Evolutionary conservation across 805 yeast genomes (phyloP).

Genomic region (Kodamaea laetipori): DNA sequence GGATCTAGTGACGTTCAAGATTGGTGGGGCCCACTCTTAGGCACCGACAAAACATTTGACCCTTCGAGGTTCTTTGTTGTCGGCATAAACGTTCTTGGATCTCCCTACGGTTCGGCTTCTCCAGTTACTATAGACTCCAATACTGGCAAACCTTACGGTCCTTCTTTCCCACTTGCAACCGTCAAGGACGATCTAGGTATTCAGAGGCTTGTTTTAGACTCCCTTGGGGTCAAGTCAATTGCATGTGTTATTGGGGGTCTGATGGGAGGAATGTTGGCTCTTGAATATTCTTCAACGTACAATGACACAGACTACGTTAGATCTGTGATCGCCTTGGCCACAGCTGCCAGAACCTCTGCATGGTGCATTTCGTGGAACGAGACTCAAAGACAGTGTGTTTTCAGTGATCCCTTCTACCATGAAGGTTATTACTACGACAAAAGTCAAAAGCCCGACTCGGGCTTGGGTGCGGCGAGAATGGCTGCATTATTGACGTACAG

Average conservation of each 20-base stretch:
- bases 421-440: conserved; percentile 81
- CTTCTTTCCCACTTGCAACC: conserved; percentile 91
- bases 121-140: conserved; percentile 82
- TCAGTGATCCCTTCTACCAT: conserved; percentile 88
- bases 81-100: conserved; percentile 90
- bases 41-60: conserved; percentile 85
- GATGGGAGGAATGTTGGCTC: conserved; percentile 97
- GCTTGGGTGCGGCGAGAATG: conserved; percentile 97
- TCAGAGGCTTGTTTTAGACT: conserved; percentile 76
- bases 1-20: conserved; percentile 95
- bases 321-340: conserved; percentile 80
- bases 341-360: conserved; percentile 92
- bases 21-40: conserved; percentile 98
- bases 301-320: conserved; percentile 68
- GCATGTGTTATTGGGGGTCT: conserved; percentile 95
- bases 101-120: conserved; percentile 95
- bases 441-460: conserved; percentile 71
- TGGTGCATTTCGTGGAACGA: conserved; percentile 99
- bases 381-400: conserved; percentile 94
- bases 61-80: conserved; percentile 83
- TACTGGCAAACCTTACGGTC: conserved; percentile 81
- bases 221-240: conserved; percentile 72
- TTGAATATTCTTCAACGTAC: conserved; percentile 75
- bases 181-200: conserved; percentile 89
- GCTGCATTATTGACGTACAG: conserved; percentile 91